A percentile compares a stretch with the other conserved stretches of the same genome.
phyloP scores from a whole-genome alignment of 225 moss, liverwort and hornwort species.

The Marchantia polymorpha region DNA sequence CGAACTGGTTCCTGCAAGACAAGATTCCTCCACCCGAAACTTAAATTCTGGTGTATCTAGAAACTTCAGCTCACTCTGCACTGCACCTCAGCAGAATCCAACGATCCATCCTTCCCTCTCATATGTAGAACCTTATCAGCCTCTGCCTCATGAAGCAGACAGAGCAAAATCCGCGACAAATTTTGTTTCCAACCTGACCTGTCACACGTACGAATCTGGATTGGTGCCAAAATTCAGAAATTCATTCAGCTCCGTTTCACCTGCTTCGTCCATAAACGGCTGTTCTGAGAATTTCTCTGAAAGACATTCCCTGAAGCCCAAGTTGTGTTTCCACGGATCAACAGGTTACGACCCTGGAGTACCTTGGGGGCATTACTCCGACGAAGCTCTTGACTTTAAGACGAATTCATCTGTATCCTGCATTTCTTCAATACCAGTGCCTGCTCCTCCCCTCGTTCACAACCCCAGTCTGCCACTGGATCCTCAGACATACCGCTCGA shows the following conservation, averaged over 20 bases:
- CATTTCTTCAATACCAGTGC: constrained; percentile 13
- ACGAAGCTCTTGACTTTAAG: constrained; percentile 28
- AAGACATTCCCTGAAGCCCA: neutral
- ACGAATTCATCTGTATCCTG: neutral
- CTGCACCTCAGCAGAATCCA: neutral
- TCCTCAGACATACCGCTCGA: constrained; percentile 7
- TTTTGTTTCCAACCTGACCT: neutral
- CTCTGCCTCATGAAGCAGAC: constrained; percentile 2
- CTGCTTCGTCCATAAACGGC: constrained; percentile 26
- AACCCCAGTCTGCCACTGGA: constrained; percentile 15
- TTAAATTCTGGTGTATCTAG: constrained; percentile 7
- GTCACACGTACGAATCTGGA: constrained; percentile 15
- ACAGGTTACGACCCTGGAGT: constrained; percentile 23
- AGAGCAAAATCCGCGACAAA: constrained; percentile 15
- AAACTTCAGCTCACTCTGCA: neutral
- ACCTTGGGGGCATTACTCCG: constrained; percentile 16
- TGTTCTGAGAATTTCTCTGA: constrained; percentile 22
- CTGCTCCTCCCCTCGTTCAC: constrained; percentile 21
- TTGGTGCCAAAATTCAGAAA: constrained; percentile 11
- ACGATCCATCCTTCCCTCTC: neutral
- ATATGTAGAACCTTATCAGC: constrained; percentile 7
- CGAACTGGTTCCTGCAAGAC: constrained; percentile 15
- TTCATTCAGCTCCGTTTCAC: constrained; percentile 20
- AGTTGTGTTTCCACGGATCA: constrained; percentile 8
- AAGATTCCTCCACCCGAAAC: neutral